Evolutionary conservation across 257 asterid genomes (phyloP), one percentile per base, ranked within the genome.

Genomic region (Jacaranda copaia): DNA sequence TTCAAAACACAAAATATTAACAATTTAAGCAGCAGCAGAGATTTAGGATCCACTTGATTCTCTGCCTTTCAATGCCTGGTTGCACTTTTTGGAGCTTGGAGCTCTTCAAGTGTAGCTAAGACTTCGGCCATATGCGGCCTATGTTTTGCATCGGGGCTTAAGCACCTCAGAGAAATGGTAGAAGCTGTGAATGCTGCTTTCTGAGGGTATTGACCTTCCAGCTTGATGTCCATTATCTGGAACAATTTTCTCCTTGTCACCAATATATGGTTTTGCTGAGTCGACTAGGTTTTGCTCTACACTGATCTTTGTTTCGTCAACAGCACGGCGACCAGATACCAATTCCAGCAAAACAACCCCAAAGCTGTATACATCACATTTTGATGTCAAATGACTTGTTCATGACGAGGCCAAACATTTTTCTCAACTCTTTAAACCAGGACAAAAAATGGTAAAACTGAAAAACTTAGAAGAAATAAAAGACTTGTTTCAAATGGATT

Each of bases 331-430:
- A 0, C 97, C 97, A 1, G 94, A 86, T 5, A 92, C 77, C 63
- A 92, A 68, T 77, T 92, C 97, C 5, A 92, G 91, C 74, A 92
- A 14, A 51, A 92, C 97, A 5, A 92, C 97, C 12, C 97, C 97
- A 40, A 92, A 92, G 83, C 97, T 92, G 87, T 90, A 90, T 1
- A 92, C 96, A 36, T 92, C 96, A 60, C 97, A 88, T 76, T 85
- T 90, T 46, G 92, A 80, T 4, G 94, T 81, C 85, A 92, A 79
- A n/a, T 94, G 92, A 25, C 97, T 96, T 90, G 88, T 80, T 80
- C 12, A 25, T 79, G 2, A 57, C 25, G 19, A 40, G 72, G 48
- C 25, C 64, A 49, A n/a, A 4, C 48, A 16, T 62, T 49, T 13
- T 55, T 20, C 16, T 13, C 12, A 15, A 20, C 65, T 11, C 69